phyloP scores from a whole-genome alignment of 2,329 filamentous ascomycete genomes.

The Hymenoscyphus linearis region DNA sequence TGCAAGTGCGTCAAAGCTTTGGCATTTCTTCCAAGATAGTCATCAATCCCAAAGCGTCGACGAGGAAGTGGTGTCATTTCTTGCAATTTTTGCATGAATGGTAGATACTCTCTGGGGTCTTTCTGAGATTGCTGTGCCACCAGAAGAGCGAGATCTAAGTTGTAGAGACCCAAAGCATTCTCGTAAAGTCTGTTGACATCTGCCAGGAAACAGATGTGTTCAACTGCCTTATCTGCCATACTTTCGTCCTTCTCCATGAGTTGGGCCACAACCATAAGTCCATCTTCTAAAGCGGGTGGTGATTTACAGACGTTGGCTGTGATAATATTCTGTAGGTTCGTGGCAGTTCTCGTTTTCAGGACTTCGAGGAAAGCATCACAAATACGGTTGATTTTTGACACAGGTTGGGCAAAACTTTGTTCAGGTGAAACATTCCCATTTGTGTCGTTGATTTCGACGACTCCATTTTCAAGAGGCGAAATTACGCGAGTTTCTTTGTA shows the following conservation, averaged over 20 bases:
- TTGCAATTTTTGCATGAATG: slow-evolving; percentile 86
- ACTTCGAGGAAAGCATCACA: slow-evolving; percentile 77
- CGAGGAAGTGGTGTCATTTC: slow-evolving; percentile 59
- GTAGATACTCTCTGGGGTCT: slow-evolving; percentile 90
- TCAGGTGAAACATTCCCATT: slow-evolving; percentile 16
- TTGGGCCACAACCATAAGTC: slow-evolving; percentile 70
- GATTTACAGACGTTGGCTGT: slow-evolving; percentile 92
- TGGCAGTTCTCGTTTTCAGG: slow-evolving; percentile 56
- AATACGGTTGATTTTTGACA: slow-evolving; percentile 75
- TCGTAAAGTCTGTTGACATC: slow-evolving; percentile 92
- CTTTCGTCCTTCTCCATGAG: slow-evolving; percentile 62
- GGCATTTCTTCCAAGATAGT: slow-evolving; percentile 68
- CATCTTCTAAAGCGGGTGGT: slow-evolving; percentile 84
- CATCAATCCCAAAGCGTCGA: slow-evolving; percentile 79
- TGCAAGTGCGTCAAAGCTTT: slow-evolving; percentile 79
- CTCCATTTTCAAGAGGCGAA: slow-evolving; percentile 27
- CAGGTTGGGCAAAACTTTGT: slow-evolving; percentile 14
- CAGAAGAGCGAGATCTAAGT: slow-evolving; percentile 81
- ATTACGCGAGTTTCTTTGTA: slow-evolving; percentile 76
- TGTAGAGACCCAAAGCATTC: slow-evolving; percentile 82
- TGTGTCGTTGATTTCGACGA: slow-evolving; percentile 18
- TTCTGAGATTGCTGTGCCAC: slow-evolving; percentile 95
- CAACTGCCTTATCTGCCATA: slow-evolving; percentile 80
- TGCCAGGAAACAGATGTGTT: slow-evolving; percentile 95
- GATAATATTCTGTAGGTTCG: slow-evolving; percentile 81